Percentiles rank a stretch among this genome's conserved stretches.
Conservation (phyloP, 176 grass and related monocot species). For the Aegilops bicornis region DNA sequence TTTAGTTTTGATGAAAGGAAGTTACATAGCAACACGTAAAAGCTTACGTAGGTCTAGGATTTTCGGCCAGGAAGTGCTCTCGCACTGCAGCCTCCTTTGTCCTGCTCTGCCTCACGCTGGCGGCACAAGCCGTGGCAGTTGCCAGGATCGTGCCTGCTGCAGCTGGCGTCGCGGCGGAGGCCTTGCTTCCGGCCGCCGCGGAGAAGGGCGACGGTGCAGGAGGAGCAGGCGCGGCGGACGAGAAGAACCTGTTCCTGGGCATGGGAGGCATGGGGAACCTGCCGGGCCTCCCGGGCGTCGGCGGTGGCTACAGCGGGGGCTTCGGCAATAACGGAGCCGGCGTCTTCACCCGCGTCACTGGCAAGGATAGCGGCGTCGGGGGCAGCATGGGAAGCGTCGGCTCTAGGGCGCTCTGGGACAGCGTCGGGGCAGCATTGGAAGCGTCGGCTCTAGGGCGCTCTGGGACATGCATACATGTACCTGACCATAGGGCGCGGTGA, state of each 20-base stretch:
- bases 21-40: too few relatives aligned
- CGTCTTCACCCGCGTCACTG: constrained; percentile 50
- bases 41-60: too few relatives aligned
- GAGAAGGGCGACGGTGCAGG: background rate
- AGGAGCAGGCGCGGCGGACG: constrained; percentile 13
- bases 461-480: background rate
- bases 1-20: too few relatives aligned
- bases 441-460: background rate
- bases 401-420: background rate
- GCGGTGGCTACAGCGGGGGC: constrained; percentile 28
- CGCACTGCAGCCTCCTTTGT: background rate
- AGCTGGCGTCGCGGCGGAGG: background rate
- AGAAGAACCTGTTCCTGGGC: constrained; percentile 41
- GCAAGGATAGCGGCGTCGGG: constrained; percentile 28
- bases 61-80: background rate
- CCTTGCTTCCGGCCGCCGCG: background rate
- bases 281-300: constrained; percentile 33
- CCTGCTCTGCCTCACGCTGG: constrained; percentile 26
- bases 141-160: constrained; percentile 1
- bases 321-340: constrained; percentile 51
- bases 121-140: background rate
- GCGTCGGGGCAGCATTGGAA: constrained; percentile 19
- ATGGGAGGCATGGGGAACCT: constrained; percentile 39
- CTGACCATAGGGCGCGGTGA: too few relatives aligned
- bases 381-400: constrained; percentile 12